Evolutionary conservation across 2,329 filamentous ascomycete genomes (phyloP), one percentile per base, ranked within the genome.

Genomic region (Incumbomyces delicatus): DNA sequence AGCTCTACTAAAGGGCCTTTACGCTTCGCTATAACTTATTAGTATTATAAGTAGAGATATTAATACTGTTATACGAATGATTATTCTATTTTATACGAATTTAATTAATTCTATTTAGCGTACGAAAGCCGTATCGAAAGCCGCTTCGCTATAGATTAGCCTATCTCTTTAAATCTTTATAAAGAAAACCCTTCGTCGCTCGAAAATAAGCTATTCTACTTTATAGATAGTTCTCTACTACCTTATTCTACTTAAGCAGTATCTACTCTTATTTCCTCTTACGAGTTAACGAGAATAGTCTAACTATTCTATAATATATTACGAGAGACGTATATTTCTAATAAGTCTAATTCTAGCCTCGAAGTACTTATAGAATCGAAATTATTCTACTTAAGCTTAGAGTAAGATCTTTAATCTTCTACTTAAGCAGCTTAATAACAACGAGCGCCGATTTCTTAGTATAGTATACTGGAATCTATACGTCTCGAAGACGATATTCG

Each of bases 81-180:
- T 58, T 44, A 56, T 60, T 44, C 90, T 95, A 78, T 94, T 90
- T 59, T 92, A 92, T 44, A 92, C 92, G 46, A 87, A 95, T 67
- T 94, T 96, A 66, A 89, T 98, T 41, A 88, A 95, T 72, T 86
- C 85, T 44, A 95, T 98, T 60, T 98, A 92, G 92, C 89, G 92
- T 38, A 75, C 90, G 37, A 94, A 90, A 46, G 89, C 87, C 49
- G 80, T 83, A 31, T 16, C 7, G 10, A 33, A 22, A 16, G 10
- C 42, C 8, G 2, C 20, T 31, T 77, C 84, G 48, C 85, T 85
- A 65, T 81, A 82, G 58, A 81, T 75, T 58, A 76, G 76, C 51
- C 72, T 98, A 55, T 88, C 90, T 50, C 75, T 98, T 59, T 85
- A 89, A 57, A 94, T 85, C 46, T 98, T 96, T 64, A 96, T 98